These are phyloP conservation scores for Cercospora sp. DNA, from an alignment of 2,329 filamentous ascomycete genomes.

Conservation along the genomic window DNA sequence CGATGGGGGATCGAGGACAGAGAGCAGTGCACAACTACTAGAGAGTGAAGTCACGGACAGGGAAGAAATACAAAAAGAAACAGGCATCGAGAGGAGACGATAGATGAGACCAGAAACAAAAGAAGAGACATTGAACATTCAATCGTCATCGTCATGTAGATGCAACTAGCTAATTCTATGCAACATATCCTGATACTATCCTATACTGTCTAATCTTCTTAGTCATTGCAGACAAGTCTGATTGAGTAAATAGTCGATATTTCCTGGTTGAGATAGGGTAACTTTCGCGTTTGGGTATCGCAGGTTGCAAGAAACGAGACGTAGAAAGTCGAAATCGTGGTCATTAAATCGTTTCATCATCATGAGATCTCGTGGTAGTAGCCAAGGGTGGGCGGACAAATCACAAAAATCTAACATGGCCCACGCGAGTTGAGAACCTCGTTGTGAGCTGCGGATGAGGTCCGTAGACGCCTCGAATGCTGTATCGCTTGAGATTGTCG, in stretches of 20 bases:
- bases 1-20: neutral
- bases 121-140: neutral
- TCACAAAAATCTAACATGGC: constrained; percentile 10
- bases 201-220: neutral
- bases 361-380: neutral
- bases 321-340: neutral
- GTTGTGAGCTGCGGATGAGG: constrained; percentile 7
- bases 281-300: neutral
- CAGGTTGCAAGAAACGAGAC: neutral
- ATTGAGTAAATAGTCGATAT: neutral
- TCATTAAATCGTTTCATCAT: neutral
- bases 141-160: neutral
- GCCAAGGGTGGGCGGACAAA: neutral
- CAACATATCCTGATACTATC: neutral
- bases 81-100: neutral
- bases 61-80: neutral
- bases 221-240: neutral
- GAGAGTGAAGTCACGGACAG: neutral
- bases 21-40: neutral
- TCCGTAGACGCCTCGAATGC: neutral
- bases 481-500: constrained; percentile 5
- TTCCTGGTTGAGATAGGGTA: neutral
- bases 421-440: constrained; percentile 8
- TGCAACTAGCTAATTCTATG: neutral
- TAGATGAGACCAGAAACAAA: neutral